Base-by-base conservation (phyloP, 1,139 yeast species). In the Lodderomyces metapsilosis region DNA sequence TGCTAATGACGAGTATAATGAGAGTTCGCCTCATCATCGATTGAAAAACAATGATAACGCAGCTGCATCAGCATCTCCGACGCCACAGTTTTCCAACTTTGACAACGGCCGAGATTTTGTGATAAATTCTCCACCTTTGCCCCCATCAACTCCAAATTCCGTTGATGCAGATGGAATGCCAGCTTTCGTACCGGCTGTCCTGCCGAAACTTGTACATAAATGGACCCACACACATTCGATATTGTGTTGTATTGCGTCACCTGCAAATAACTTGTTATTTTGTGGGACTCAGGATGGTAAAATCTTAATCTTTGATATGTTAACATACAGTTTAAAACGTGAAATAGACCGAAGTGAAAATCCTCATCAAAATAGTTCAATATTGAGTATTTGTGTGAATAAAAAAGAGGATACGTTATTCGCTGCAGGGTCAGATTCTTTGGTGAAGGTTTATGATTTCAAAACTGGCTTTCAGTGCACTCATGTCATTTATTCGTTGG, bases 281-380 rank as follows among this genome's bases (percentile, higher is more conserved):
- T 94, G 96, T 44, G 98, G 98, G n/a, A 88, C 97, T 1, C 96
- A 91, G 53, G 87, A 85, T 53, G 87, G 95, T n/a, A 78, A 78
- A 52, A 84, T 92, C 38, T 62, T 88, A 33, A 82, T 88, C 1
- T 83, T 76, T 54, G 91, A 88, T 53, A 66, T 86, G 46, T 62
- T 63, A n/a, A 80, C 84, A 1, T 91, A 77, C 57, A 80, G 81
- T 37, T 58, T 73, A 45, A 70, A 68, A 40, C 66, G 64, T 32
- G 69, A 68, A 25, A 60, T 66, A 20, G 46, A 56, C 36, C 51
- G 61, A 35, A 62, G 62, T 5, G 34, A 40, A 5, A 31, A 31
- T 20, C 61, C 61, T 10, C 88, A 85, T 12, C 89, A 87, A 57
- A 71, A 80, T 0, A 82, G 88, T 2, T 82, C 95, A 15, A 87